Evolutionary conservation across 2,329 filamentous ascomycete genomes (phyloP), one percentile per base, ranked within the genome.

Genomic region (Penicillium sp.): DNA sequence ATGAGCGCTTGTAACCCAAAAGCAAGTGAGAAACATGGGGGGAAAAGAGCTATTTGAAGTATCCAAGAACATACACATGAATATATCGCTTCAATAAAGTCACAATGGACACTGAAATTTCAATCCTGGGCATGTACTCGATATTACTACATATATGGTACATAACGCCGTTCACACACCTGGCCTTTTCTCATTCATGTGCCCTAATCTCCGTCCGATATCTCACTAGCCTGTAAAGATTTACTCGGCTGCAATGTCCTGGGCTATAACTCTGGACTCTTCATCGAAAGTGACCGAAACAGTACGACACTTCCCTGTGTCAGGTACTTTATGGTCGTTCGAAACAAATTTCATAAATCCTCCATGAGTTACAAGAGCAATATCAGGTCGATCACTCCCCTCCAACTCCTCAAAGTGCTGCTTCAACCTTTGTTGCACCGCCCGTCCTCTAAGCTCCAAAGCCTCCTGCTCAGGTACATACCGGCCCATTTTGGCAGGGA

Each of bases 291-390:
- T 14, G 14, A 60, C 58, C 8, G 49, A 21, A 3, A 61, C 47
- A 14, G 24, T 59, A 46, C 41, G 48, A 44, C 50, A 58, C 14
- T 31, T 35, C 14, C 44, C 56, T 10, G 48, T 35, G 10, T 35
- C 33, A 22, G 56, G 29, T 3, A 5, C 47, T 10, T 41, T 29
- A n/a, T 11, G 35, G 5, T 53, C 37, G 1, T 27, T 49, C 13
- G 31, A 39, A n/a, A 58, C 33, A 22, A 31, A 48, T n/a, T 33
- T 49, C 48, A 64, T 51, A 43, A 55, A 59, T 3, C 55, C 48
- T 1, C 58, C 48, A 56, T 61, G 62, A n/a, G 56, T 53, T 16
- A 64, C 61, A 31, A 62, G 48, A 27, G 53, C 55, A 49, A 63
- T 58, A 24, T 60, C 57, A 10, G 33, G 53, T 16, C 57, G 31